Conservation (phyloP, 2,329 filamentous ascomycete species). For the Neoarthrinium moseri region DNA sequence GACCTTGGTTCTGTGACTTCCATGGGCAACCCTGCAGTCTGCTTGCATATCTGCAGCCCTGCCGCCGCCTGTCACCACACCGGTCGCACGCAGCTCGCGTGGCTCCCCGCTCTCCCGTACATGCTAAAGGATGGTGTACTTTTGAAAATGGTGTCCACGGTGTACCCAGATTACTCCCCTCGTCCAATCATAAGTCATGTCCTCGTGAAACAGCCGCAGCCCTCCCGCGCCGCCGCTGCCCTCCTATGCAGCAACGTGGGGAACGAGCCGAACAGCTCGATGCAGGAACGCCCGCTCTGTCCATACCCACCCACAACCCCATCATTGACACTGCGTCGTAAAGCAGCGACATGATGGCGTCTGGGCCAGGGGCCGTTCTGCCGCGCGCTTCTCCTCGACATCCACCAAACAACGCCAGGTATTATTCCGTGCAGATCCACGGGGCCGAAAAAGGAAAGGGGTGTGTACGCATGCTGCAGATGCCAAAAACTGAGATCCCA, state of each 20-base stretch:
- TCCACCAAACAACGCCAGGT: constrained; percentile 20
- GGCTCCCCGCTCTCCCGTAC: constrained; percentile 18
- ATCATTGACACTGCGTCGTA: constrained; percentile 16
- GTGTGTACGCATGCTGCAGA: constrained; percentile 23
- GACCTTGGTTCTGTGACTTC: constrained; percentile 11
- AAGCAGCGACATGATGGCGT: constrained; percentile 41
- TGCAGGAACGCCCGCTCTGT: constrained; percentile 30
- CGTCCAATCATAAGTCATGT: constrained; percentile 57
- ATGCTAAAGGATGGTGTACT: constrained; percentile 40
- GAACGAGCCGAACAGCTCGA: constrained; percentile 17
- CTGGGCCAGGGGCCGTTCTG: constrained; percentile 24
- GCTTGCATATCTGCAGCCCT: constrained; percentile 22
- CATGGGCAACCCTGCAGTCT: constrained; percentile 15
- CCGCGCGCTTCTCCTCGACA: constrained; percentile 24
- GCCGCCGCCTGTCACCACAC: constrained; percentile 18
- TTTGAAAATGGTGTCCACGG: constrained; percentile 30
- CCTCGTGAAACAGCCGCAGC: constrained; percentile 40
- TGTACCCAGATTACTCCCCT: constrained; percentile 28
- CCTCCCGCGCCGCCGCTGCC: constrained; percentile 9
- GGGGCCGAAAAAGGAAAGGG: constrained; percentile 16
- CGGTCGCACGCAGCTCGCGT: constrained; percentile 25
- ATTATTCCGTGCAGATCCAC: constrained; percentile 25
- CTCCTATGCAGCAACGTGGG: constrained; percentile 24
- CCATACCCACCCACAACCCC: constrained; percentile 13
- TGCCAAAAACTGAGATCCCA: constrained; percentile 22